Conservation (phyloP, 108 stramenopile genomes). For the Nannochloropsis gaditana region DNA sequence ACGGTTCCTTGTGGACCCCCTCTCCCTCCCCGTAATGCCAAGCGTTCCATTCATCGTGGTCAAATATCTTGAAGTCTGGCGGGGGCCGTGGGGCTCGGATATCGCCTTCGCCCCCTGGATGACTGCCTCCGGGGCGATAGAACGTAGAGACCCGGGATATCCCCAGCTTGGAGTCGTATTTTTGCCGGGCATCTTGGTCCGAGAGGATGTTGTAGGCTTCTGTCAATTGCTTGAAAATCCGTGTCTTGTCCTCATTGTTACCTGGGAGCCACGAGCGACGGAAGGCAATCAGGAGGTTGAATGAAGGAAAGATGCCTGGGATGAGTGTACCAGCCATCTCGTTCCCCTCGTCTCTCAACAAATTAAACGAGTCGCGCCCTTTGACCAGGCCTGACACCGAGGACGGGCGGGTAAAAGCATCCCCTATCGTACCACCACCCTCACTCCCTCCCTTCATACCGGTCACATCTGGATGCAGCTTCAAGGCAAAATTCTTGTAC, state of each 20-base stretch:
- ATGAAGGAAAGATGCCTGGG: neutral
- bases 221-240: neutral
- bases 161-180: neutral
- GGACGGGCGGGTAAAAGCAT: too few species aligned
- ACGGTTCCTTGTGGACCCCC: neutral
- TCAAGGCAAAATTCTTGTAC: neutral
- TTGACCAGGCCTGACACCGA: too few species aligned
- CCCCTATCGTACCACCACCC: neutral
- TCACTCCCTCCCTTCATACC: neutral
- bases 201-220: constrained; percentile 16
- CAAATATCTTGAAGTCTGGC: neutral
- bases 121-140: neutral
- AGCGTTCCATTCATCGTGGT: constrained; percentile 15
- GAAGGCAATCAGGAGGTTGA: neutral
- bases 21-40: constrained; percentile 19
- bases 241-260: neutral
- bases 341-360: too few species aligned
- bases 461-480: constrained; percentile 12
- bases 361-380: too few species aligned
- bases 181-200: neutral
- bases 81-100: neutral
- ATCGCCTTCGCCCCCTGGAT: neutral
- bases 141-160: constrained; percentile 3
- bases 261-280: neutral
- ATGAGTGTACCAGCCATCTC: too few species aligned